Evolutionary conservation across 2,329 filamentous ascomycete species (phyloP).

Genomic region (Nemania bipapillata): DNA sequence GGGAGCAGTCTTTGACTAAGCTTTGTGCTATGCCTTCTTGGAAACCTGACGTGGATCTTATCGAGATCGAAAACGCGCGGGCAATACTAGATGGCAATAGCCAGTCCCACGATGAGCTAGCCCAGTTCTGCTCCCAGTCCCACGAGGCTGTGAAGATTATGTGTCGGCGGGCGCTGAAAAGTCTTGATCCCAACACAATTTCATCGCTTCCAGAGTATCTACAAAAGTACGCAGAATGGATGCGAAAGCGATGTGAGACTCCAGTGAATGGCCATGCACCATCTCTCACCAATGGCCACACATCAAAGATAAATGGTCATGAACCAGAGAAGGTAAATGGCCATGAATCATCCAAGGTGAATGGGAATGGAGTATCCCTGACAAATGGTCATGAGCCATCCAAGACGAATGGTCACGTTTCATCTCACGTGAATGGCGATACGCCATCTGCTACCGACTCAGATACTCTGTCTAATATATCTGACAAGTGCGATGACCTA

Average conservation of each 20-base stretch:
- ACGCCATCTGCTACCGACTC: neutral
- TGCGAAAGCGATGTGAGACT: slow-evolving; percentile 14
- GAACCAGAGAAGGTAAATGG: too few relatives aligned
- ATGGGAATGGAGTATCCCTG: too few relatives aligned
- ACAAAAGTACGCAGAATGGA: slow-evolving; percentile 21
- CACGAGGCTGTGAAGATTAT: slow-evolving; percentile 17
- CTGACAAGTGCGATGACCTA: neutral
- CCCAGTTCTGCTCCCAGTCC: slow-evolving; percentile 14
- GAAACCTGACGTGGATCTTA: slow-evolving; percentile 18
- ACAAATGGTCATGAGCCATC: too few relatives aligned
- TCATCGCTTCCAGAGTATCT: slow-evolving; percentile 18
- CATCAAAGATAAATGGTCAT: too few relatives aligned
- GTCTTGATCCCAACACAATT: neutral
- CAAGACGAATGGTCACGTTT: neutral
- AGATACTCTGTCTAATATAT: neutral
- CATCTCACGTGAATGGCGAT: neutral
- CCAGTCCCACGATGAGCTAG: slow-evolving; percentile 6
- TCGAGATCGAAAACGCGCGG: neutral
- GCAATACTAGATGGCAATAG: slow-evolving; percentile 1
- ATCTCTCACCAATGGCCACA: neutral
- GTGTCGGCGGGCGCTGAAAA: slow-evolving; percentile 14
- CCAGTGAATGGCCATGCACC: neutral
- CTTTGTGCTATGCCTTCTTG: slow-evolving; percentile 16
- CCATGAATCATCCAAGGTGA: too few relatives aligned
- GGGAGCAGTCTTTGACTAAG: slow-evolving; percentile 8